Evolutionary conservation across 116 monocot species (phyloP).

Genomic region (Trichopus zeylanicus): DNA sequence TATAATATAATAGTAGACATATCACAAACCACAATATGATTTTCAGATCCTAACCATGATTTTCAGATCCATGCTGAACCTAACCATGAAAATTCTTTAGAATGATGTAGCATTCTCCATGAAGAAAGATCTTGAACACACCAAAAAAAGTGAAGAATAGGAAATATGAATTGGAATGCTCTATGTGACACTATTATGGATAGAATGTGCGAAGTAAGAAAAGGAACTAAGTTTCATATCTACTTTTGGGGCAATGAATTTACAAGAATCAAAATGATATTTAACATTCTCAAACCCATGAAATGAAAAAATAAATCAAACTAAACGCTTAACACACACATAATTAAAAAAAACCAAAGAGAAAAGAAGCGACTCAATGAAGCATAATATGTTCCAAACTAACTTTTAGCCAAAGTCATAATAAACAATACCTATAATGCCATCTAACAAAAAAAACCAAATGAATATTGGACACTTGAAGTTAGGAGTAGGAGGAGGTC

Average conservation of each 20-base stretch:
- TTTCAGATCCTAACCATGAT: too few relatives aligned
- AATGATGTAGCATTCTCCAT: constrained; percentile 19
- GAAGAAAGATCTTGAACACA: constrained; percentile 43
- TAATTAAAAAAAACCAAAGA: too few relatives aligned
- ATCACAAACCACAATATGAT: too few relatives aligned
- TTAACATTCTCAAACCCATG: not conserved
- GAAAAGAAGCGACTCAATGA: too few relatives aligned
- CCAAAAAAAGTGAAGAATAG: constrained; percentile 4
- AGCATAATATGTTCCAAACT: too few relatives aligned
- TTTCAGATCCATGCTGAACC: constrained; percentile 66
- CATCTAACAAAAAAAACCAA: too few relatives aligned
- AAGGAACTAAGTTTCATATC: not conserved
- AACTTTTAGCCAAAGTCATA: too few relatives aligned
- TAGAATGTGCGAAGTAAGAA: not conserved
- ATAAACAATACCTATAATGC: too few relatives aligned
- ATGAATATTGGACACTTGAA: too few relatives aligned
- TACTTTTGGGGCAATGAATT: constrained; percentile 32
- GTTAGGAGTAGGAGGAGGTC: too few relatives aligned
- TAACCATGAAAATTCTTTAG: constrained; percentile 72
- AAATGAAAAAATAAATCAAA: not conserved
- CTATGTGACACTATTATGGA: not conserved
- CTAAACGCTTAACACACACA: too few relatives aligned
- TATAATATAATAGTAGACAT: too few relatives aligned
- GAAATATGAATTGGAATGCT: constrained; percentile 11
- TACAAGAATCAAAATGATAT: constrained; percentile 8